Evolutionary conservation across 2,329 filamentous ascomycete genomes (phyloP).

Genomic region (Cladosporium sp.): DNA sequence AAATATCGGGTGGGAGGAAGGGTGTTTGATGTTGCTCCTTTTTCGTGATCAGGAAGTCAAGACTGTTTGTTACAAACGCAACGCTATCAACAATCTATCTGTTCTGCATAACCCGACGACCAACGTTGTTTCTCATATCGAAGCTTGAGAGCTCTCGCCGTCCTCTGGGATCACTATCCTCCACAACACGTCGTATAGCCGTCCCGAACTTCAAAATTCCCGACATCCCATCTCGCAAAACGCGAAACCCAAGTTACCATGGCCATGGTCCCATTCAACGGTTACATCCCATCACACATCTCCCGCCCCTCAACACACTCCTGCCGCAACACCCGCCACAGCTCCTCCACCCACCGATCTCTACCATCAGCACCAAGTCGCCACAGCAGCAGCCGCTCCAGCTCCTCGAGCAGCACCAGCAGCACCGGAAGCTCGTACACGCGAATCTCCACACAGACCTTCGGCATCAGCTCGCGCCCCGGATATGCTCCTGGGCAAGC

Average conservation of each 20-base stretch:
- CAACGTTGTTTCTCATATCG: no score
- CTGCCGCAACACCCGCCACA: not conserved
- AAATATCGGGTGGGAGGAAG: not conserved
- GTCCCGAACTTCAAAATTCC: not conserved
- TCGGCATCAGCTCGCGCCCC: conserved; percentile 5
- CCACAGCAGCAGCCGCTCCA: not conserved
- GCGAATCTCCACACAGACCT: conserved; percentile 1
- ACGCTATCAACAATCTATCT: not conserved
- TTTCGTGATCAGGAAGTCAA: not conserved
- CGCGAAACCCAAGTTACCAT: not conserved
- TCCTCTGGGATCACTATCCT: not conserved
- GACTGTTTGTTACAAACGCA: not conserved
- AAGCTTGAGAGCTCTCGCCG: not conserved
- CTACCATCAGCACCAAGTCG: not conserved
- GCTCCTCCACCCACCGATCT: not conserved
- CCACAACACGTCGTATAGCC: not conserved
- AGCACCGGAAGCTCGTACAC: not conserved
- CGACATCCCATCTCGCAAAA: not conserved
- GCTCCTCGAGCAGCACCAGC: not conserved
- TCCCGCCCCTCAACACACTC: not conserved
- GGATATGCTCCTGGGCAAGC: conserved; percentile 14
- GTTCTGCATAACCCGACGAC: no score
- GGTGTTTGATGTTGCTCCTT: not conserved
- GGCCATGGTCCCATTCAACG: not conserved
- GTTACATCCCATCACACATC: not conserved